Evolutionary conservation across 2,329 filamentous ascomycete species (phyloP), one percentile per base, ranked within the genome.

Genomic region (Monosporascus ibericus): DNA sequence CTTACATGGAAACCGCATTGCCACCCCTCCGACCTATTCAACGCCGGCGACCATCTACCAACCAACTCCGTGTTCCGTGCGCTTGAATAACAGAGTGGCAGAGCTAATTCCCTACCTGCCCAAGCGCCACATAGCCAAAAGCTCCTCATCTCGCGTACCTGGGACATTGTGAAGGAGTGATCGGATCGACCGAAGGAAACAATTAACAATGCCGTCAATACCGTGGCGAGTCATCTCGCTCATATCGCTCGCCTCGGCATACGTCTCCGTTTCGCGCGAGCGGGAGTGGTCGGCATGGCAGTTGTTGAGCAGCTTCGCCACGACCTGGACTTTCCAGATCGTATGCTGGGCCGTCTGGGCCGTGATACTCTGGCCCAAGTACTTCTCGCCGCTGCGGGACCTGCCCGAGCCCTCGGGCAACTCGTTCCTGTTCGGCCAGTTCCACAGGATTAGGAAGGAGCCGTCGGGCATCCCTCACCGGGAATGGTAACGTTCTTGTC

Each of bases 391-490:
- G 2, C 65, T 81, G 52, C 69, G 74, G 17, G 67, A 70, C 48
- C 64, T 82, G 6, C 79, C 79, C 2, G 70, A 72, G 42, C 76
- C 76, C 0, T 55, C 60, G 2, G 69, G 65, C 18, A 70, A 68
- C 44, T 73, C 74, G 39, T 80, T 70, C 65, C 66, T 75, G 27
- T 69, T 74, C 53, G 79, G 79, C n/a, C 77, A 82, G 46, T 75
- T 69, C 25, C 52, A 57, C 25, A 67, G 59, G 49, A 76, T 82
- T 24, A 38, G 61, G 15, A 57, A 55, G 0, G 58, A 73, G 44
- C 66, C 73, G 4, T 74, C 70, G 0, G 78, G 76, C 2, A 62
- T 66, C 22, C 77, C 77, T 2, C 70, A 72, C 64, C 67, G 72
- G 51, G 70, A 76, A 49, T 82, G 79, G 79, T 81, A 66, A 25